Evolutionary conservation across 108 stramenopile genomes (phyloP).

Genomic region (Schizochytrium sp.): DNA sequence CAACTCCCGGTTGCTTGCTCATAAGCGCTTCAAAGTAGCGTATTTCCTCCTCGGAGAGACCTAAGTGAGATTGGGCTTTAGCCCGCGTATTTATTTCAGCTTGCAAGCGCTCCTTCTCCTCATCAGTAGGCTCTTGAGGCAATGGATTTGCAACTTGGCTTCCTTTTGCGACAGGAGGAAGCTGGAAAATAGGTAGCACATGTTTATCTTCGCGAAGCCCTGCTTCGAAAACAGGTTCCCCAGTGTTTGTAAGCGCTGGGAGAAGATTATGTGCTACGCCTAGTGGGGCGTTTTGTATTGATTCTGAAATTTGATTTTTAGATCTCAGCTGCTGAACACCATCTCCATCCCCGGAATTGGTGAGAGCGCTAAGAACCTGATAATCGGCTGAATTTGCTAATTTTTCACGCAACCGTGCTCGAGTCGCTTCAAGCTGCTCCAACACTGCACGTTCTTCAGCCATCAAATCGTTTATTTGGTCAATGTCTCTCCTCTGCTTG

Average conservation of each 20-base stretch:
- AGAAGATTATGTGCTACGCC: background rate
- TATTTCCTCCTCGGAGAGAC: conserved; percentile 33
- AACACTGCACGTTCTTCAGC: conserved; percentile 38
- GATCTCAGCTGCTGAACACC: background rate
- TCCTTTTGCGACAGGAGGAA: background rate
- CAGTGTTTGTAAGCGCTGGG: conserved; percentile 8
- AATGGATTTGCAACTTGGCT: background rate
- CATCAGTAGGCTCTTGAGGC: conserved; percentile 33
- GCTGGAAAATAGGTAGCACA: conserved; percentile 45
- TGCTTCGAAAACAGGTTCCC: background rate
- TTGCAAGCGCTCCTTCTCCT: conserved; percentile 9
- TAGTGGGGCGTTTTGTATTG: background rate
- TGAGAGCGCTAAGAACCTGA: background rate
- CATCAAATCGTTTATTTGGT: background rate
- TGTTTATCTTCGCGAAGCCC: background rate
- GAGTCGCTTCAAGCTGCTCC: conserved; percentile 48
- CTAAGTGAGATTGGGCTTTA: background rate
- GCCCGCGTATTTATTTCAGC: background rate
- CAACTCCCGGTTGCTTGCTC: background rate
- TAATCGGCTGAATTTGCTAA: background rate
- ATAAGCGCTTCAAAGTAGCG: conserved; percentile 4
- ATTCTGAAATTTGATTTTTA: background rate
- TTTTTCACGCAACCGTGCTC: background rate
- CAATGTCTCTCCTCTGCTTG: background rate
- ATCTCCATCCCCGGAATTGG: background rate